Conservation (phyloP, 208 protist genomes). For the Leishmania guyanensis region DNA sequence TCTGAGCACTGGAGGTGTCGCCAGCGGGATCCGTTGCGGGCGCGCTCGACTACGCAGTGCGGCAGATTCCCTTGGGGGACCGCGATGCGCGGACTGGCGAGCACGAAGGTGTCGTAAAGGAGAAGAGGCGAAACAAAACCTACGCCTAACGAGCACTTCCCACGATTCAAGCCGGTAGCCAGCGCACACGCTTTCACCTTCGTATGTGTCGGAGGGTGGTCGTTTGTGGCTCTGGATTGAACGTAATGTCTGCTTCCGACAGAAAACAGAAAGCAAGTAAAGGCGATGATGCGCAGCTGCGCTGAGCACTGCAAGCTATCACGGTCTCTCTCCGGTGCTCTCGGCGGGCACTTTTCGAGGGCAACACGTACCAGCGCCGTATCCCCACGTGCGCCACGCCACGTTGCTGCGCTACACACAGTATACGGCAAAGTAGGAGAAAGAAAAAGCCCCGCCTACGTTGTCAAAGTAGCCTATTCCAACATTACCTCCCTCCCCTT, state of each 20-base stretch:
- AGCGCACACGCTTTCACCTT: neutral
- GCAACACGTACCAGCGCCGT: neutral
- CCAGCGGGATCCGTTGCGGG: neutral
- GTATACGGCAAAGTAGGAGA: neutral
- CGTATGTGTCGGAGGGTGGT: neutral
- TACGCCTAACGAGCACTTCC: neutral
- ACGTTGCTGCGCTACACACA: neutral
- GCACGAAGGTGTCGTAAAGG: neutral
- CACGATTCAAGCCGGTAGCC: neutral
- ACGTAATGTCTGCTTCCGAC: neutral
- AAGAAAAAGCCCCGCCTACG: neutral
- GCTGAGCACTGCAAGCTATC: neutral
- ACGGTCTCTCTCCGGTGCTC: neutral
- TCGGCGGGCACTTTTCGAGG: neutral
- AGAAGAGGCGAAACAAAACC: neutral
- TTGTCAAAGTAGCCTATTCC: neutral
- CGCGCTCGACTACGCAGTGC: constrained; percentile 10
- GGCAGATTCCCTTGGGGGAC: constrained; percentile 1
- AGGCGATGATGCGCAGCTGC: neutral
- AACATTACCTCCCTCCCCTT: neutral
- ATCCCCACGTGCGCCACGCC: neutral
- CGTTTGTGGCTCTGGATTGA: neutral
- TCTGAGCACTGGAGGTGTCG: constrained; percentile 23
- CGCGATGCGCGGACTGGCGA: neutral
- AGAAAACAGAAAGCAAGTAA: neutral